Conservation (phyloP, 805 yeast species). For the Cyberlindnera mrakii region DNA sequence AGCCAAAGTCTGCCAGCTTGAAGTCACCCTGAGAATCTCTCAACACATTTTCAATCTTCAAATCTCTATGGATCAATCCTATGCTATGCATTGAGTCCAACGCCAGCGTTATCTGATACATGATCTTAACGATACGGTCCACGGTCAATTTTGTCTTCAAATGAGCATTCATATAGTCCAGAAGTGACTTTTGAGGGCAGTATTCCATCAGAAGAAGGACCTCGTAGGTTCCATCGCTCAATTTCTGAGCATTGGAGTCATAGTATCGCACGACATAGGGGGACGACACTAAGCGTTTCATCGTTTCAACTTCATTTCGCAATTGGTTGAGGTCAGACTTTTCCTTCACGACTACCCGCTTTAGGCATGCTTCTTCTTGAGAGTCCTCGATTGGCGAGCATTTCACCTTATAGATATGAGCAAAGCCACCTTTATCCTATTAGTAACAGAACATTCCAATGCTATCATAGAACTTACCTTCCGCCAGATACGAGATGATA, state of each 20-base stretch:
- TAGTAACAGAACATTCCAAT: slow-evolving; percentile 2
- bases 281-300: slow-evolving; percentile 54
- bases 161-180: slow-evolving; percentile 87
- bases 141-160: slow-evolving; percentile 74
- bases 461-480: slow-evolving; percentile 35
- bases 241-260: slow-evolving; percentile 71
- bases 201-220: slow-evolving; percentile 90
- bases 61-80: slow-evolving; percentile 78
- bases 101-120: slow-evolving; percentile 76
- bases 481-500: slow-evolving; percentile 52
- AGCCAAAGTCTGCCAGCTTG: slow-evolving; percentile 92
- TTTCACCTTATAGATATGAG: slow-evolving; percentile 66
- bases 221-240: slow-evolving; percentile 57
- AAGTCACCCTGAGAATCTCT: slow-evolving; percentile 65
- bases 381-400: slow-evolving; percentile 42
- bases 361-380: slow-evolving; percentile 56
- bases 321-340: slow-evolving; percentile 60
- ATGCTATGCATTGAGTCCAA: slow-evolving; percentile 79
- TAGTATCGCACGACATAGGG: slow-evolving; percentile 60
- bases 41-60: slow-evolving; percentile 90
- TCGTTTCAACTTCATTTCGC: slow-evolving; percentile 73
- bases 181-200: slow-evolving; percentile 79
- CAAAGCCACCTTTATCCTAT: slow-evolving; percentile 55
- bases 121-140: slow-evolving; percentile 71
- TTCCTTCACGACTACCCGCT: slow-evolving; percentile 68